phyloP scores from a whole-genome alignment of 1,284 basidiomycete species.

The Ustilago sp. region DNA sequence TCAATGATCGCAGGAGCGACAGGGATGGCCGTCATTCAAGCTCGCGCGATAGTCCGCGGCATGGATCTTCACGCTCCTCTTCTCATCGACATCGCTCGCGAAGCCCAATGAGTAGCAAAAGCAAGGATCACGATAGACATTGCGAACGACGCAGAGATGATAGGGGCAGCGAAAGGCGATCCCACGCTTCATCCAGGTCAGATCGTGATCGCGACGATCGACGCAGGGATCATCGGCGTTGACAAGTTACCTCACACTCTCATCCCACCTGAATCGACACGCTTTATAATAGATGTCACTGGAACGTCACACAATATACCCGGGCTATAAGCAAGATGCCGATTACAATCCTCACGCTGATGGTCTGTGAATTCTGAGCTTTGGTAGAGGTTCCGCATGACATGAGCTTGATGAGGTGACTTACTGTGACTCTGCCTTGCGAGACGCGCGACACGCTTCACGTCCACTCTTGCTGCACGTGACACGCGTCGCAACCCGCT shows the following conservation, averaged over 20 bases:
- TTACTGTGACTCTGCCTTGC: neutral
- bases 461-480: neutral
- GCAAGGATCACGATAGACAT: slow-evolving; percentile 45
- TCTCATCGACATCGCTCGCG: slow-evolving; percentile 23
- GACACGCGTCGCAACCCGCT: no score
- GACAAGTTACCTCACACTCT: neutral
- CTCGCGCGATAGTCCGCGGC: slow-evolving; percentile 23
- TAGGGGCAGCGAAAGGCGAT: slow-evolving; percentile 13
- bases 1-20: slow-evolving; percentile 30
- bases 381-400: neutral
- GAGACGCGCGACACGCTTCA: slow-evolving; percentile 25
- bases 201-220: slow-evolving; percentile 46
- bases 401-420: neutral
- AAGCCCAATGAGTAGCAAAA: slow-evolving; percentile 19
- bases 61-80: slow-evolving; percentile 22
- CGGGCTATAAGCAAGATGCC: neutral
- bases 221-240: slow-evolving; percentile 23
- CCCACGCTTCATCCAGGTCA: slow-evolving; percentile 25
- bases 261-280: neutral
- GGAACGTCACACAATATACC: slow-evolving; percentile 5
- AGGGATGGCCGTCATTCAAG: slow-evolving; percentile 51
- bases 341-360: neutral
- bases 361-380: neutral
- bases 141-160: slow-evolving; percentile 28
- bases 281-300: neutral